Base-by-base conservation (phyloP, 768 basidiomycete species). In the Cystobasidium ongulense region DNA sequence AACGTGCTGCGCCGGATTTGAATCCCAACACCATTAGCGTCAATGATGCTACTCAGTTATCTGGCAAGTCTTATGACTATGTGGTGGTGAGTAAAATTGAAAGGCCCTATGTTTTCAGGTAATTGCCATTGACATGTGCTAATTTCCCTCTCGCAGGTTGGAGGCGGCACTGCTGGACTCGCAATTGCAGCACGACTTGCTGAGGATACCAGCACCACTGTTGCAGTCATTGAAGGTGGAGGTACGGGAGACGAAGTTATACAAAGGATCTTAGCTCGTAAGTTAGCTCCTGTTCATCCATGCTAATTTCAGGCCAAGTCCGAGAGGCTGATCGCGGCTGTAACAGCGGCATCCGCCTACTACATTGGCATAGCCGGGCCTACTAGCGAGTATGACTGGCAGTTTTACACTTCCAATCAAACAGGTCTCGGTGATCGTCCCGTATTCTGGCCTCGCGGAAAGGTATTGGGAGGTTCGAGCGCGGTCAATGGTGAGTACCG, bases 181-280 rank as follows among this genome's bases (percentile, higher is more conserved):
- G 80, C 79, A 10, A 71, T 81, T 27, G 81, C 81, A 18, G 77
- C 76, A 21, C 77, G 81, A 18, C 67, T 81, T 11, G 46, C 80
- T 0, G 80, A 77, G 59, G 76, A 68, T 23, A 35, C 74, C n/a
- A 43, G 66, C 1, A 63, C 72, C 39, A 35, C 57, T 25, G 75
- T 79, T 13, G 75, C 75, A 11, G 78, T 78, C 41, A 79, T 82
- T 64, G 81, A 82, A 72, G 81, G 80, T 0, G 81, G 81, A 15
- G 63, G 54, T 31, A 71, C 72, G 21, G 75, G 76, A 0, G 43
- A 57, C 38, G 76, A 64, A 0, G 79, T 76, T 52, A n/a, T 61
- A 25, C 74, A 78, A 39, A 21, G 75, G 27, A 53, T 78, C 25
- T 61, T 77, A 38, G 35, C 76, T 8, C 74, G 72, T 65, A 25